These are phyloP conservation scores for Anacardium occidentale DNA, from an alignment of 345 rosid genomes.

Conservation along the genomic window DNA sequence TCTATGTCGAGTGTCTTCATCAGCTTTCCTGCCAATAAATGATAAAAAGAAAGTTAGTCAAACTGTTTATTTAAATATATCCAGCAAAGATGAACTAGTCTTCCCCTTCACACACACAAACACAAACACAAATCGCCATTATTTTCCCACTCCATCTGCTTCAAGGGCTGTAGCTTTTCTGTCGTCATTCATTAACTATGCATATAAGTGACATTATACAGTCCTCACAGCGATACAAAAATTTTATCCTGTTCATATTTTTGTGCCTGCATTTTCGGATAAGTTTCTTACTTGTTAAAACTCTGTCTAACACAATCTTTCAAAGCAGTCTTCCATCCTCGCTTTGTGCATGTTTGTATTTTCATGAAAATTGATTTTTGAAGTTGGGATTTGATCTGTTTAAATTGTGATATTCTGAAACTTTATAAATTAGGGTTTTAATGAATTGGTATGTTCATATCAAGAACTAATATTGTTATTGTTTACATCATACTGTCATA, in stretches of 20 bases:
- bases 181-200: background rate
- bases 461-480: background rate
- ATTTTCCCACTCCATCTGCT: background rate
- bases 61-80: no score
- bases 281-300: no score
- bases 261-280: no score
- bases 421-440: background rate
- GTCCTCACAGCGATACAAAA: no score
- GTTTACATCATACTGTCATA: no score
- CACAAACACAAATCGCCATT: background rate
- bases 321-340: background rate
- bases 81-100: background rate
- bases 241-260: no score
- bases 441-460: background rate
- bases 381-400: background rate
- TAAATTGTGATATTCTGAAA: no score
- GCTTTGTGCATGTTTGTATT: background rate
- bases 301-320: background rate
- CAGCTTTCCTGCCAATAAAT: constrained; percentile 7
- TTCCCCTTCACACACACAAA: background rate
- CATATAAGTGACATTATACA: background rate
- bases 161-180: background rate
- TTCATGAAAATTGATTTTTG: background rate
- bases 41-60: background rate
- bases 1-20: background rate